A percentile compares a stretch with the other conserved stretches of the same genome.
phyloP scores from a whole-genome alignment of 441 rosid genomes.

The Flueggea neowawraea region DNA sequence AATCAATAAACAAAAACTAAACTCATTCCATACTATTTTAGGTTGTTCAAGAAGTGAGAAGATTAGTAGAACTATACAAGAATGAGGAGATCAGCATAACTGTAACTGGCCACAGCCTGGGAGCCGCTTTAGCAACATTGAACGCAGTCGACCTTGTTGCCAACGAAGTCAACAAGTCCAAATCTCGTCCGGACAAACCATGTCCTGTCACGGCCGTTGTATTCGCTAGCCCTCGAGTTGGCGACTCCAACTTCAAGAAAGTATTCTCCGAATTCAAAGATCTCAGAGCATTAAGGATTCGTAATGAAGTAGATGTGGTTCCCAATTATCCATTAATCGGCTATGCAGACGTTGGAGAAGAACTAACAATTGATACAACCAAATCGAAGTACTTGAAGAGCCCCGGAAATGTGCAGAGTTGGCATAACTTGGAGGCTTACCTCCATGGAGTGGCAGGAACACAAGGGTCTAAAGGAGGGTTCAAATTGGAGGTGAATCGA shows the following conservation, averaged over 20 bases:
- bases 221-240: constrained; percentile 82
- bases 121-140: constrained; percentile 79
- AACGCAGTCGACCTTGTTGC: constrained; percentile 68
- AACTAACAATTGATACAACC: constrained; percentile 52
- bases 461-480: constrained; percentile 55
- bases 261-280: constrained; percentile 37
- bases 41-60: constrained; percentile 63
- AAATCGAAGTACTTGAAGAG: constrained; percentile 62
- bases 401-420: constrained; percentile 38
- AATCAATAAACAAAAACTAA: not conserved
- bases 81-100: constrained; percentile 78
- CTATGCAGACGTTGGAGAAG: constrained; percentile 75
- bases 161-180: constrained; percentile 53
- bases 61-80: constrained; percentile 59
- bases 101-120: constrained; percentile 77
- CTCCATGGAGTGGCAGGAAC: constrained; percentile 87
- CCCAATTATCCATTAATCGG: constrained; percentile 66
- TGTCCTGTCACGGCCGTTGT: constrained; percentile 67
- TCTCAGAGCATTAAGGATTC: constrained; percentile 46
- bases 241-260: constrained; percentile 50
- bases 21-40: constrained; percentile 7
- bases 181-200: constrained; percentile 20
- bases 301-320: constrained; percentile 52
- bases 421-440: constrained; percentile 69
- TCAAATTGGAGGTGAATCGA: constrained; percentile 53